phyloP scores from a whole-genome alignment of 169 alveolate genomes.

The Besnoitia besnoiti region DNA sequence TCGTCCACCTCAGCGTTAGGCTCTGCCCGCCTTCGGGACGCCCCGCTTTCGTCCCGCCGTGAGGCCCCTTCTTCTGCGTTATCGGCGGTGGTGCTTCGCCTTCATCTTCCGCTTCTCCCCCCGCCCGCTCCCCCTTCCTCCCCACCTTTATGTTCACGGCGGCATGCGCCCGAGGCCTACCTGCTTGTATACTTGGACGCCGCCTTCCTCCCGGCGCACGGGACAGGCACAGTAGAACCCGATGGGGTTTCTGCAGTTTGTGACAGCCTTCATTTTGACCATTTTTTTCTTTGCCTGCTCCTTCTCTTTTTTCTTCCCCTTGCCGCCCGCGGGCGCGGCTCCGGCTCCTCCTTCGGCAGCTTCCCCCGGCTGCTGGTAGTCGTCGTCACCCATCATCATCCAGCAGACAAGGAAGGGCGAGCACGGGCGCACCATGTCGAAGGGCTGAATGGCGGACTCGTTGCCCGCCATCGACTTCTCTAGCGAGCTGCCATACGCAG shows the following conservation, averaged over 20 bases:
- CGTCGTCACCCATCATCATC: constrained; percentile 20
- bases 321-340: neutral
- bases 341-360: neutral
- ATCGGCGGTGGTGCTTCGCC: too few relatives aligned
- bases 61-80: too few relatives aligned
- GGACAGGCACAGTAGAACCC: constrained; percentile 32
- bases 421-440: constrained; percentile 51
- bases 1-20: too few relatives aligned
- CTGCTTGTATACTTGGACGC: constrained; percentile 18
- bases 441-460: neutral
- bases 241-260: constrained; percentile 29
- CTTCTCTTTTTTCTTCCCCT: neutral
- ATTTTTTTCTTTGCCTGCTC: neutral
- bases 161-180: too few relatives aligned
- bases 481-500: neutral
- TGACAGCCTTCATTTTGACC: neutral
- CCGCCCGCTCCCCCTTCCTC: neutral
- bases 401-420: constrained; percentile 55
- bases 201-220: neutral
- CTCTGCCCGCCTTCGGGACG: too few relatives aligned
- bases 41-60: too few relatives aligned
- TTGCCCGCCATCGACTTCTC: neutral
- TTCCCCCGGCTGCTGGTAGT: neutral
- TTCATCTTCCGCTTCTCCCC: neutral
- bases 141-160: too few relatives aligned